Conservation (phyloP, 495 filamentous ascomycete genomes). For the Tetracladium setigerum region DNA sequence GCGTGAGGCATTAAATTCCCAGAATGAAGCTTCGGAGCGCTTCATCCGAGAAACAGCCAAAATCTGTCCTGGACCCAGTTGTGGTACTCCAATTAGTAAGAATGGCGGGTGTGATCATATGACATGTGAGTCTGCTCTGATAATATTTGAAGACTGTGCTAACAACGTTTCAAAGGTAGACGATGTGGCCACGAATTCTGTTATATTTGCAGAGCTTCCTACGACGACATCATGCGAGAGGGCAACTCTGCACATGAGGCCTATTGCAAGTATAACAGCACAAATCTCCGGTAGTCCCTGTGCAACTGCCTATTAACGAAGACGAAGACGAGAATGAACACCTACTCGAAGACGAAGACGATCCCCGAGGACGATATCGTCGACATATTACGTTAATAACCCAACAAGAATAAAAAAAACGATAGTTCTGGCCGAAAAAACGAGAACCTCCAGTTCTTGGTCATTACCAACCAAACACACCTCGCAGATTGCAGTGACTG, state of each 20-base stretch:
- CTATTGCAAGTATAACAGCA: conserved; percentile 3
- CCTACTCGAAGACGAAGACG: too few species aligned
- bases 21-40: conserved; percentile 1
- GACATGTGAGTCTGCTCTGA: conserved; percentile 6
- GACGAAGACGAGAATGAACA: too few species aligned
- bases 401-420: too few species aligned
- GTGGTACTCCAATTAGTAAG: conserved; percentile 7
- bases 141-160: too few species aligned
- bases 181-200: conserved; percentile 7
- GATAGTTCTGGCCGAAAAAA: too few species aligned
- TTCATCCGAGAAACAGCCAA: conserved; percentile 2
- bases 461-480: too few species aligned
- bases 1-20: not conserved
- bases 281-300: too few species aligned
- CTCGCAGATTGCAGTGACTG: too few species aligned
- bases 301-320: too few species aligned
- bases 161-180: not conserved
- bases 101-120: conserved; percentile 17
- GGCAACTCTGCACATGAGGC: conserved; percentile 1
- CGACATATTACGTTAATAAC: too few species aligned
- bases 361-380: too few species aligned
- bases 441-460: too few species aligned
- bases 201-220: conserved; percentile 4
- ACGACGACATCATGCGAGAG: not conserved
- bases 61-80: conserved; percentile 2